Evolutionary conservation across 495 filamentous ascomycete species (phyloP).

Genomic region (Venustampulla echinocandica): DNA sequence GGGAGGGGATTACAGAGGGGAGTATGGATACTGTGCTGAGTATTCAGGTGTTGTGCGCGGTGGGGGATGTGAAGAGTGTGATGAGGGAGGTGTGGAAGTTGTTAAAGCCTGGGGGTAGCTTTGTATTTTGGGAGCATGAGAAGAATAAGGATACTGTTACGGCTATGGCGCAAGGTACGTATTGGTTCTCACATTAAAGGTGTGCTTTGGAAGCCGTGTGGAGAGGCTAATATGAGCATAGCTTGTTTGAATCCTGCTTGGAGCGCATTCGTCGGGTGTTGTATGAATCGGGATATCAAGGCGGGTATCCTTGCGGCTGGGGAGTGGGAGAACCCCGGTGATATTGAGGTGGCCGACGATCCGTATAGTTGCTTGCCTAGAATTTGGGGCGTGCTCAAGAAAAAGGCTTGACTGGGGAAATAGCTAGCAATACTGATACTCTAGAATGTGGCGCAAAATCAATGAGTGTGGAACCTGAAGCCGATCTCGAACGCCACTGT

Average conservation of each 20-base stretch:
- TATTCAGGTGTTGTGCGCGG: constrained; percentile 45
- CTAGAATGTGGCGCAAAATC: no score
- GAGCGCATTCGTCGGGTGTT: constrained; percentile 11
- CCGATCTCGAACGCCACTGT: background rate
- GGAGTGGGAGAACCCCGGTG: constrained; percentile 13
- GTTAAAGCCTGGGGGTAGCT: constrained; percentile 27
- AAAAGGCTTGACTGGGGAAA: constrained; percentile 4
- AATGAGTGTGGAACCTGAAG: no score
- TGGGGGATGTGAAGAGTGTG: constrained; percentile 35
- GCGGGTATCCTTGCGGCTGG: constrained; percentile 8
- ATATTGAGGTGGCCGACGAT: constrained; percentile 11
- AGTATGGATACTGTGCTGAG: constrained; percentile 44
- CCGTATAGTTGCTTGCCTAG: constrained; percentile 13
- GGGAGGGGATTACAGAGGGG: constrained; percentile 30
- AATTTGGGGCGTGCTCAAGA: constrained; percentile 11
- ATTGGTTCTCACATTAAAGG: constrained; percentile 2
- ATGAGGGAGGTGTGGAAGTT: constrained; percentile 35
- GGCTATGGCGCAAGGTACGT: constrained; percentile 11
- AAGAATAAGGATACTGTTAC: constrained; percentile 26
- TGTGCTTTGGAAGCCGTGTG: background rate
- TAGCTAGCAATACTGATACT: no score
- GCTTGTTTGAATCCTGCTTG: constrained; percentile 12
- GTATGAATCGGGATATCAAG: constrained; percentile 5
- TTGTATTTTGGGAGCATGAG: constrained; percentile 40
- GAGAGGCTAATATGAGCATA: constrained; percentile 10